A percentile compares a stretch with the other conserved stretches of the same genome.
Conservation (phyloP, 176 grass and related monocot species). For the Triticum urartu region DNA sequence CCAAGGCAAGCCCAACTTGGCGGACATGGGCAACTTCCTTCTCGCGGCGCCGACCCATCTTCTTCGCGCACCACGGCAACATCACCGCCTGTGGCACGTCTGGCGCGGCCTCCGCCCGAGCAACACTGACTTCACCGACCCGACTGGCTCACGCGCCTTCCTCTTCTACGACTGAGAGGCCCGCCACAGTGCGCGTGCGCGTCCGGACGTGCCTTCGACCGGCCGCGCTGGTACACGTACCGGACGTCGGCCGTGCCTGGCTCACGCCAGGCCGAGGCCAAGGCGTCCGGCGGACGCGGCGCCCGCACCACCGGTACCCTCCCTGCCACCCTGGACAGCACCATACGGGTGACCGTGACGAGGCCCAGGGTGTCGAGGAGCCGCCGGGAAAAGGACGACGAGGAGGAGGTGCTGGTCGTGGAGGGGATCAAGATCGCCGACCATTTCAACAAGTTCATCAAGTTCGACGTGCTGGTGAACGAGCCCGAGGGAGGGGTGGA, state of each 20-base stretch:
- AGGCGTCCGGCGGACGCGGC: not conserved
- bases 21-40: constrained; percentile 77
- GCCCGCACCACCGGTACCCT: not conserved
- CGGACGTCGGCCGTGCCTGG: constrained; percentile 67
- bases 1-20: not conserved
- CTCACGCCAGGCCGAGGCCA: constrained; percentile 13
- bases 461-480: constrained; percentile 79
- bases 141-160: constrained; percentile 81
- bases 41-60: constrained; percentile 56
- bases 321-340: constrained; percentile 36
- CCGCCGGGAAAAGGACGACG: constrained; percentile 41
- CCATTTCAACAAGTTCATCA: constrained; percentile 30
- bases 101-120: constrained; percentile 32
- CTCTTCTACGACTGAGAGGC: constrained; percentile 80
- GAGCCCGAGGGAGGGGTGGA: not conserved
- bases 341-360: constrained; percentile 28
- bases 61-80: constrained; percentile 66
- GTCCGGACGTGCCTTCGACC: constrained; percentile 49
- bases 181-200: constrained; percentile 49
- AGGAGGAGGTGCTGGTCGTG: constrained; percentile 64
- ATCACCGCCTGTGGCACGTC: constrained; percentile 59
- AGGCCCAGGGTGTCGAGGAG: constrained; percentile 41
- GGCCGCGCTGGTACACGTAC: constrained; percentile 44
- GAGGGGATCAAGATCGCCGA: constrained; percentile 44
- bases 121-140: constrained; percentile 47